phyloP scores from a whole-genome alignment of 2,329 filamentous ascomycete genomes.

The Tolypocladium paradoxum region DNA sequence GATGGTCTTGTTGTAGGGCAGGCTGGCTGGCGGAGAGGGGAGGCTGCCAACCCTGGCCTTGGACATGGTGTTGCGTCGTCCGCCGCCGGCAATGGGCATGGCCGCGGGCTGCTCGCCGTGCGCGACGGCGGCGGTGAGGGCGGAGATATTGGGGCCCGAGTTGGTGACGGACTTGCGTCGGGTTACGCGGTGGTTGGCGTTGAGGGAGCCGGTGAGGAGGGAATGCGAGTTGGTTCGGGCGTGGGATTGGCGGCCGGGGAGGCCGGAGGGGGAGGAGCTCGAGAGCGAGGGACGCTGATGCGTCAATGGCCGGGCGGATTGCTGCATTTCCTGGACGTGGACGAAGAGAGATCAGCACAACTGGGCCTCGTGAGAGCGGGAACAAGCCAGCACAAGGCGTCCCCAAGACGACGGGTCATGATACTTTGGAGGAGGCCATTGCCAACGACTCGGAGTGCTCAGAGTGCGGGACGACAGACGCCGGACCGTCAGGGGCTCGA shows the following conservation, averaged over 20 bases:
- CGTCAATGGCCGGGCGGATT: slow-evolving; percentile 56
- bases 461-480: slow-evolving; percentile 20
- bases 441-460: slow-evolving; percentile 27
- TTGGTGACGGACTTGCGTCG: slow-evolving; percentile 89
- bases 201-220: slow-evolving; percentile 64
- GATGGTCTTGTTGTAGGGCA: slow-evolving; percentile 48
- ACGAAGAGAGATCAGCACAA: slow-evolving; percentile 21
- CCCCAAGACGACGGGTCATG: slow-evolving; percentile 14
- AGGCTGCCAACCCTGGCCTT: slow-evolving; percentile 51
- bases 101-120: slow-evolving; percentile 49
- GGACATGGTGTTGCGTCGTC: slow-evolving; percentile 58
- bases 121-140: slow-evolving; percentile 61
- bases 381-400: slow-evolving; percentile 16
- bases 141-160: slow-evolving; percentile 60
- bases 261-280: slow-evolving; percentile 45
- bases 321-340: slow-evolving; percentile 46
- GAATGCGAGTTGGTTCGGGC: slow-evolving; percentile 74
- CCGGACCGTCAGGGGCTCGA: slow-evolving; percentile 19
- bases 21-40: slow-evolving; percentile 55
- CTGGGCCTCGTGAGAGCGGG: slow-evolving; percentile 18
- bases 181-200: slow-evolving; percentile 74
- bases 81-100: slow-evolving; percentile 45
- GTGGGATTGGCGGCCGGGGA: slow-evolving; percentile 50
- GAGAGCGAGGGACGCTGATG: slow-evolving; percentile 51
- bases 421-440: slow-evolving; percentile 56